A percentile compares a stretch with the other conserved stretches of the same genome.
Evolutionary conservation across 768 basidiomycete species (phyloP).

Genomic region (Cantharellus anzutake): DNA sequence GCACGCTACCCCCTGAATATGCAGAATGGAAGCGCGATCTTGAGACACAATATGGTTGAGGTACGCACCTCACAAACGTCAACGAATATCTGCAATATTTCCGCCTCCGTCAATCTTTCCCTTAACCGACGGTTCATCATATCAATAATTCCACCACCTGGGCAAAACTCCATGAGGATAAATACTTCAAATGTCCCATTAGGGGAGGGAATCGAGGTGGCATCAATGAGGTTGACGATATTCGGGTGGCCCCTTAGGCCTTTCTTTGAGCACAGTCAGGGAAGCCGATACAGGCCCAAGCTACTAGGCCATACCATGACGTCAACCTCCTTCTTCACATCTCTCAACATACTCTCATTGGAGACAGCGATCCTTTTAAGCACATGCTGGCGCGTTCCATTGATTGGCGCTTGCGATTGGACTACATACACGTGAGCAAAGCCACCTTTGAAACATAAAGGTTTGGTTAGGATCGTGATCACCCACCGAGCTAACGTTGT

Average conservation of each 20-base stretch:
- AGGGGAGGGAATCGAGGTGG: slow-evolving; percentile 70
- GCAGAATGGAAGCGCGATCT: neutral
- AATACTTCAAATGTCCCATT: slow-evolving; percentile 87
- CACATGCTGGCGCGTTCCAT: slow-evolving; percentile 87
- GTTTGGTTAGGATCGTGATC: neutral
- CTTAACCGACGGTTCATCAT: slow-evolving; percentile 97
- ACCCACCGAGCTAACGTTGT: too few relatives aligned
- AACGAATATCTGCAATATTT: slow-evolving; percentile 94
- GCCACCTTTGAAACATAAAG: slow-evolving; percentile 39
- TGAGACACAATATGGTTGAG: neutral
- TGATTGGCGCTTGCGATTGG: slow-evolving; percentile 64
- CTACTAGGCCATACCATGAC: slow-evolving; percentile 62
- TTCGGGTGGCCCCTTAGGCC: slow-evolving; percentile 84
- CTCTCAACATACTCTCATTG: slow-evolving; percentile 72
- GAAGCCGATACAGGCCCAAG: slow-evolving; percentile 1
- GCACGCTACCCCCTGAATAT: slow-evolving; percentile 51
- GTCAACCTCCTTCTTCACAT: slow-evolving; percentile 95
- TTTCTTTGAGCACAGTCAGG: slow-evolving; percentile 31
- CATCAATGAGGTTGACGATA: slow-evolving; percentile 91
- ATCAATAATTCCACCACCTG: slow-evolving; percentile 98
- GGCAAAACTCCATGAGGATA: slow-evolving; percentile 96
- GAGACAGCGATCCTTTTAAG: slow-evolving; percentile 91
- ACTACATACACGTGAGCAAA: slow-evolving; percentile 98
- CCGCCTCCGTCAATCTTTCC: slow-evolving; percentile 84
- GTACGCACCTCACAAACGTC: slow-evolving; percentile 65